Conservation (phyloP, 2,329 filamentous ascomycete species). For the Exophiala aquamarina region DNA sequence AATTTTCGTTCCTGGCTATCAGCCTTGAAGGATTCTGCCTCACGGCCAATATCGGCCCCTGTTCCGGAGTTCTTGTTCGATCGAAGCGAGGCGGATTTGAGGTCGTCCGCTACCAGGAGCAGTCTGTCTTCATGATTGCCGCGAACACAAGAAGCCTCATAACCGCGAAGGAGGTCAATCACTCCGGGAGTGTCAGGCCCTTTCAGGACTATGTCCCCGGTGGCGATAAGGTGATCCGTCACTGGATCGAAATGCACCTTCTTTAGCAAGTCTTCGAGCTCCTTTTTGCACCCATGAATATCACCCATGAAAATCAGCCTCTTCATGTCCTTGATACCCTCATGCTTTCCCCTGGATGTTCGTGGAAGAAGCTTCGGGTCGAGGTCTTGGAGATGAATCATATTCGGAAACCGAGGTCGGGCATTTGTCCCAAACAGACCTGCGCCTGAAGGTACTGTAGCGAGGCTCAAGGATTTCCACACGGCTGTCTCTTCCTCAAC, state of each 20-base stretch:
- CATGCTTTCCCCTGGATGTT: conserved; percentile 27
- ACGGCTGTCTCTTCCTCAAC: conserved; percentile 17
- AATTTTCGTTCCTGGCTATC: conserved; percentile 50
- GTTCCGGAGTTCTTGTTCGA: conserved; percentile 1
- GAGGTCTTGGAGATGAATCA: conserved; percentile 52
- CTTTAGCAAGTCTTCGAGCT: conserved; percentile 63
- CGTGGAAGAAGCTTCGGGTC: conserved; percentile 47
- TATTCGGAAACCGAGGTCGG: conserved; percentile 47
- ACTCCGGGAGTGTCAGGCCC: conserved; percentile 81
- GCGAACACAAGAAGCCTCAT: conserved; percentile 77
- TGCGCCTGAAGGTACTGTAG: conserved; percentile 27
- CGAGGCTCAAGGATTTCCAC: conserved; percentile 34
- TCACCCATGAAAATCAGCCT: conserved; percentile 83
- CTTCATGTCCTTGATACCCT: conserved; percentile 39
- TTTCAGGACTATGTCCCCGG: conserved; percentile 80
- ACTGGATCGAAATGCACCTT: conserved; percentile 62
- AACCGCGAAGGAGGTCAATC: conserved; percentile 69
- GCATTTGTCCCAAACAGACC: conserved; percentile 49
- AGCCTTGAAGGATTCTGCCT: conserved; percentile 22
- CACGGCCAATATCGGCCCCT: not conserved
- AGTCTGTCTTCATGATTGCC: conserved; percentile 92
- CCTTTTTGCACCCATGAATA: conserved; percentile 80
- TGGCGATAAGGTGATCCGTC: conserved; percentile 72
- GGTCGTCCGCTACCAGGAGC: conserved; percentile 62
- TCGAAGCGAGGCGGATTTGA: conserved; percentile 31